Evolutionary conservation across 2,329 filamentous ascomycete genomes (phyloP), one percentile per base, ranked within the genome.

Genomic region (Zymoseptoria pseudotritici): DNA sequence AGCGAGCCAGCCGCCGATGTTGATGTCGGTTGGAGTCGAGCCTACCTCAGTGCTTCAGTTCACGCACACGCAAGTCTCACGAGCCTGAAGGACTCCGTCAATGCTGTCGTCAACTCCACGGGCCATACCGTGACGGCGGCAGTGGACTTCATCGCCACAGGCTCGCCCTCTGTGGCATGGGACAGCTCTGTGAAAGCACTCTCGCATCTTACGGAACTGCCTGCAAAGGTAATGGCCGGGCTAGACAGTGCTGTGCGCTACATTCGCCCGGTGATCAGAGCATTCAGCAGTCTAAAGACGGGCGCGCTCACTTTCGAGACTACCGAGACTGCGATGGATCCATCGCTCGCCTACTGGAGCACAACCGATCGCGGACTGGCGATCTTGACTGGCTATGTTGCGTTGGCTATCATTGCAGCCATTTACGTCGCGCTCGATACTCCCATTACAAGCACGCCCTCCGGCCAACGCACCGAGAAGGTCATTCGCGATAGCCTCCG

Each of bases 401-500:
- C 91, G 53, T 81, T 96, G 49, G 90, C 87, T 10, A 70, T 89
- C 52, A 73, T 89, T 31, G 90, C 91, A 2, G 86, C 88, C 22
- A 76, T 93, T 1, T 99, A 97, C 72, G 81, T 97, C 29, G 86
- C 85, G 59, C 81, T 88, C 60, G 87, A 88, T 24, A 83, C 83
- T 5, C 84, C 89, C 0, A 83, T 96, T 64, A 84, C 96, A 63
- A 86, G 87, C 57, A 78, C 79, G 2, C 78, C 79, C 54, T 75
- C 80, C 55, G 79, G 80, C 4, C 82, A 83, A 60, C 80, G 79
- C 62, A 75, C 84, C 3, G 92, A 97, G 73, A 88, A 87, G 22
- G 83, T 86, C 7, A 75, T 97, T 50, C 87, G 93, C 22, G 93
- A 97, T 64, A 82, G 87, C 1, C 80, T 99, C 21, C 87, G 91